These are phyloP conservation scores for Moesziomyces antarcticus DNA, from an alignment of 1,284 basidiomycete genomes.

Conservation along the genomic window DNA sequence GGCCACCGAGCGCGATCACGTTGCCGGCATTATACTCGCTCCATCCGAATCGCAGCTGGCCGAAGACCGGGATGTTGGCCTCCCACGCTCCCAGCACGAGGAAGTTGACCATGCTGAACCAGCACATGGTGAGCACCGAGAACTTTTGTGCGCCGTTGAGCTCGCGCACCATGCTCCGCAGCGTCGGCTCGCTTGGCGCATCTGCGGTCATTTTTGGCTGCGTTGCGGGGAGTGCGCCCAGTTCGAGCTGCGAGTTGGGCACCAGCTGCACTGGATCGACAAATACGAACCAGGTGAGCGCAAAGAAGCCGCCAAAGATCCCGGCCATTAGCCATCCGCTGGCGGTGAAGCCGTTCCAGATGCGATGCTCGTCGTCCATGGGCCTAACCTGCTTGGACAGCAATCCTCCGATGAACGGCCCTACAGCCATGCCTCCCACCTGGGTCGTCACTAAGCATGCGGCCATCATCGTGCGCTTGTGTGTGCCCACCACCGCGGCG, in stretches of 20 bases:
- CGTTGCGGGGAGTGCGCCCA: background rate
- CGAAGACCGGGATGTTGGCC: slow-evolving; percentile 50
- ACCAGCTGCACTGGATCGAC: slow-evolving; percentile 16
- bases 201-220: background rate
- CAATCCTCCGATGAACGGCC: slow-evolving; percentile 42
- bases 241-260: background rate
- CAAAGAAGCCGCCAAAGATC: slow-evolving; percentile 35
- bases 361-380: slow-evolving; percentile 28
- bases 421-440: slow-evolving; percentile 49
- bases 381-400: slow-evolving; percentile 31
- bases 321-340: slow-evolving; percentile 50
- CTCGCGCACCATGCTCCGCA: slow-evolving; percentile 29
- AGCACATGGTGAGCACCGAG: slow-evolving; percentile 49
- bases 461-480: slow-evolving; percentile 44
- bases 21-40: slow-evolving; percentile 50
- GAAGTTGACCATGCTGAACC: slow-evolving; percentile 53
- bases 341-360: slow-evolving; percentile 51
- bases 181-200: slow-evolving; percentile 10
- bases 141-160: slow-evolving; percentile 37
- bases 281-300: slow-evolving; percentile 23
- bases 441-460: slow-evolving; percentile 51
- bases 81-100: slow-evolving; percentile 52
- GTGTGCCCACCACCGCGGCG: slow-evolving; percentile 33
- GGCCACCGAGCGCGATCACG: slow-evolving; percentile 44
- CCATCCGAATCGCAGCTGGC: slow-evolving; percentile 37